Evolutionary conservation across 257 asterid genomes (phyloP), one percentile per base, ranked within the genome.

Genomic region (Voacanga thouarsii): DNA sequence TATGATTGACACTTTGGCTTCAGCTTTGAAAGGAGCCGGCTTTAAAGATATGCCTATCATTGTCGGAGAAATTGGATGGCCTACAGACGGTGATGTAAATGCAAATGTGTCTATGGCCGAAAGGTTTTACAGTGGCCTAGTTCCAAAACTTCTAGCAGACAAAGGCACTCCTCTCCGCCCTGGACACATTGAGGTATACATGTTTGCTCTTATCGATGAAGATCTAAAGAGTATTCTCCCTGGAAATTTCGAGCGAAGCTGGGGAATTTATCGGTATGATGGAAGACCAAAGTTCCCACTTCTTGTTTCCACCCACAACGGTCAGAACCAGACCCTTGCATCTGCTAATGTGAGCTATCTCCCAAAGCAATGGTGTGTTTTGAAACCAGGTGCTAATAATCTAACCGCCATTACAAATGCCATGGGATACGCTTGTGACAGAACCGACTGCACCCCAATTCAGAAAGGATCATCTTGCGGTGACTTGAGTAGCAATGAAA

Each of bases 141-240:
- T 73, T 6, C 24, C 60, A 1, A 47, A 76, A 45, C 33, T 76
- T 28, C 15, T 55, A 49, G 24, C 61, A 8, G n/a, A 49, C 47
- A 64, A 76, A 49, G 80, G 80, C 8, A 76, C 80, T 0, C 80
- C 80, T 3, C 64, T 76, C 18, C 73, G 80, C 6, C 80, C 80
- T 3, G 64, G 63, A 44, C 24, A 19, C 33, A 30, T 63, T 6
- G 80, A 76, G 0, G 74, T 64, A 4, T 76, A 76, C 65, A 0
- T 76, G 28, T 76, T 76, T 47, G 74, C 74, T 6, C 47, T 76
- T n/a, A 16, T 64, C 6, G 73, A 76, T 9, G 80, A 76, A 39
- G 74, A 76, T 47, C 47, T 10, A 9, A 76, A 76, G 65, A 76
- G 80, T 6, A 49, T 23, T 9, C 49, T 68, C 3, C 80, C 80